Base-by-base conservation (phyloP, 495 filamentous ascomycete species). In the Achaetomiella virescens region DNA sequence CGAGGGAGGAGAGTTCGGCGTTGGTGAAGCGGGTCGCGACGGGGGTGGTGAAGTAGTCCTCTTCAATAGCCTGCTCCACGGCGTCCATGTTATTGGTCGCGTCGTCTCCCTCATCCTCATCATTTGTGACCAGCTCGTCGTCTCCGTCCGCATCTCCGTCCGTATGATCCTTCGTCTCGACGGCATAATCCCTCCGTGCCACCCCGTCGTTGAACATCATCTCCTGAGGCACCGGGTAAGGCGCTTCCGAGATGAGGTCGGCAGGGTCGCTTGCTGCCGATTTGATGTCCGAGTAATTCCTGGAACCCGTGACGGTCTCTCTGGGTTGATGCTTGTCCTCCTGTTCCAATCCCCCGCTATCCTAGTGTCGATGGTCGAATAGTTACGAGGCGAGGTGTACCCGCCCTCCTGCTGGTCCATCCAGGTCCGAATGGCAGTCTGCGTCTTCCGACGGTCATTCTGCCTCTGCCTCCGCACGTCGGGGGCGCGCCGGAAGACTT, bases 81-180 rank as follows among this genome's bases (percentile, higher is more conserved):
- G 58, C 22, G 6, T 57, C 63, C 12, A 57, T 38, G 48, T 58
- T 65, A 48, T 62, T 71, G 29, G 72, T 66, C 18, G 66, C 57
- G 46, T 65, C 60, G 25, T 75, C 73, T 31, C 79, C 78, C 35
- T 82, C 78, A 20, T 80, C 74, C 44, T 85, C 84, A 35, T 84
- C 82, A 38, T 87, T 86, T 0, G 88, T 91, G n/a, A 89, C 79
- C n/a, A 89, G 76, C 68, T 95, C 90, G 60, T 95, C 90, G 60
- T 96, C 90, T 3, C 88, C 90, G 69, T 96, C 90, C 33, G 80
- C 90, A 60, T 90, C 89, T 0, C 78, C 90, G 61, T 90, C 89
- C 2, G 84, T 88, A 59, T 88, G 64, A 31, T 77, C 75, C 57
- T 75, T 75, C 2, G 62, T 57, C 48, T 63, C 61, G 48, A 51